Conservation (phyloP, 257 asterid species). For the Solanum chaucha region DNA sequence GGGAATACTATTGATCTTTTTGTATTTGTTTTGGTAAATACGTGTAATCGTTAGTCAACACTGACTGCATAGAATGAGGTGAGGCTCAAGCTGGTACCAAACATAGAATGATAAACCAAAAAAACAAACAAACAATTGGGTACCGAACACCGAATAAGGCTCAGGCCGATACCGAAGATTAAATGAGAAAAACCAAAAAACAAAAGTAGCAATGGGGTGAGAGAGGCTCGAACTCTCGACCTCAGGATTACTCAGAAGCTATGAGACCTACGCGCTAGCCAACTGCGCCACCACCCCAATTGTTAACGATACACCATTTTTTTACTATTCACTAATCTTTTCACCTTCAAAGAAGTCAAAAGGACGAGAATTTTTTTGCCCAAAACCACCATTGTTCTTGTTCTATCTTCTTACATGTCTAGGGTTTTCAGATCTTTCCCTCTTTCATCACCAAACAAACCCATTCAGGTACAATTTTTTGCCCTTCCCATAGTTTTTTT, state of each 20-base stretch:
- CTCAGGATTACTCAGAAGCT: slow-evolving; percentile 83
- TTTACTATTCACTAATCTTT: accelerated
- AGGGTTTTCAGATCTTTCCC: not conserved
- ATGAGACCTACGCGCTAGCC: slow-evolving; percentile 99
- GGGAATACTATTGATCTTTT: no score
- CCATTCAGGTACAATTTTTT: not conserved
- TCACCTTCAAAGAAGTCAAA: not conserved
- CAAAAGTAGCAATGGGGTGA: slow-evolving; percentile 33
- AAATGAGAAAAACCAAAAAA: not conserved
- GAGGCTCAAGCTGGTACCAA: no score
- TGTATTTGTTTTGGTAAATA: no score
- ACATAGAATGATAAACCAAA: no score
- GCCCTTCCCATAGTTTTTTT: not conserved
- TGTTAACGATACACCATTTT: accelerated
- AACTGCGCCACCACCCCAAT: slow-evolving; percentile 95
- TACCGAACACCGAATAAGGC: not conserved
- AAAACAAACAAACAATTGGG: no score
- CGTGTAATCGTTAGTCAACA: no score
- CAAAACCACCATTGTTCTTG: not conserved
- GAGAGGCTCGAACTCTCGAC: slow-evolving; percentile 99
- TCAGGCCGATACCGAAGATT: no score
- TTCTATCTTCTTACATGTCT: not conserved
- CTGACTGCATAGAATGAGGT: no score
- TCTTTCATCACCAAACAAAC: not conserved
- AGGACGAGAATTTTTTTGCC: not conserved